phyloP scores from a whole-genome alignment of 768 basidiomycete genomes.

The Boletus barrowsii region DNA sequence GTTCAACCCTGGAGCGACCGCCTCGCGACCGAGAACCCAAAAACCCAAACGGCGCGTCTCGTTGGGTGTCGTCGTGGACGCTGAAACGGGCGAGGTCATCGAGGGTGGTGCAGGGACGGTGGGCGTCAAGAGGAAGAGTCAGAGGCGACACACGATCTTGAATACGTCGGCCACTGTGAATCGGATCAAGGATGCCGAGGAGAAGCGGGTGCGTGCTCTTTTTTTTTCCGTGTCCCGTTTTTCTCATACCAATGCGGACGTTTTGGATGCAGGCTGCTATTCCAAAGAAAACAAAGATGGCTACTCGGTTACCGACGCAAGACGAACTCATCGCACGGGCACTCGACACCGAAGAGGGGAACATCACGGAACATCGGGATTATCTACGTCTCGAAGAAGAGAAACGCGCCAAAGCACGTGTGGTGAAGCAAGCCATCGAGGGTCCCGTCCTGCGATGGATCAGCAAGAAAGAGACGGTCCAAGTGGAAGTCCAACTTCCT shows the following conservation, averaged over 20 bases:
- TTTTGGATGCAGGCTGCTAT: conserved; percentile 44
- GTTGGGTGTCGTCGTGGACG: conserved; percentile 51
- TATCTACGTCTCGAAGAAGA: conserved; percentile 82
- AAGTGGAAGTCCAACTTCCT: conserved; percentile 34
- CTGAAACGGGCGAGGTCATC: conserved; percentile 59
- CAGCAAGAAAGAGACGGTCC: conserved; percentile 59
- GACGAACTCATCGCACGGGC: conserved; percentile 82
- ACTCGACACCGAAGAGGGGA: conserved; percentile 84
- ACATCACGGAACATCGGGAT: conserved; percentile 71
- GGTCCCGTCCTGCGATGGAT: conserved; percentile 74
- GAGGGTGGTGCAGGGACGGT: conserved; percentile 24
- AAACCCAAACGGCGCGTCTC: conserved; percentile 49
- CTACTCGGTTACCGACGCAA: conserved; percentile 60
- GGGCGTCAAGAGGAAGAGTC: conserved; percentile 49
- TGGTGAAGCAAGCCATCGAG: conserved; percentile 56
- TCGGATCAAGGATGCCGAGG: conserved; percentile 61
- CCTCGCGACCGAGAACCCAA: conserved; percentile 29
- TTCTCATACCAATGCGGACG: neutral
- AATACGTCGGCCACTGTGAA: conserved; percentile 66
- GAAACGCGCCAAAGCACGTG: conserved; percentile 62
- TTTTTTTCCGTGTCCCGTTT: neutral
- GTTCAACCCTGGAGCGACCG: conserved; percentile 54
- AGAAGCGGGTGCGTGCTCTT: conserved; percentile 48
- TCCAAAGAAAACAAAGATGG: conserved; percentile 59
- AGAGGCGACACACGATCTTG: conserved; percentile 64